Conservation (phyloP, 768 basidiomycete genomes). For the Rhodotorula paludigena region DNA sequence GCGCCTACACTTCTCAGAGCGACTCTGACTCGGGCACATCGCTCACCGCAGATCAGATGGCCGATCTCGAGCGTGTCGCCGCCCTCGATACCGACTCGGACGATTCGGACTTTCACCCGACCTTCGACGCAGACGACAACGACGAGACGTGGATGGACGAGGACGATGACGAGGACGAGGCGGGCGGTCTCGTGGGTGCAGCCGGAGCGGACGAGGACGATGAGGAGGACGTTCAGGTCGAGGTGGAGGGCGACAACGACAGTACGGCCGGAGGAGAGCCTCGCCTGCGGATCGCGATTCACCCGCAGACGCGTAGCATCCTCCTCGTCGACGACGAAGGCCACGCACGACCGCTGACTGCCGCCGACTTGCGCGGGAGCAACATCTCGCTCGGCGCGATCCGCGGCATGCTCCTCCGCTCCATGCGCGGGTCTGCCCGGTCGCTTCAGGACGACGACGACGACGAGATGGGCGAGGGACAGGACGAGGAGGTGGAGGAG, state of each 20-base stretch:
- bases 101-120: conserved; percentile 2
- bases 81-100: conserved; percentile 2
- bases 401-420: conserved; percentile 17
- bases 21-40: neutral
- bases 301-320: conserved; percentile 1
- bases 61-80: neutral
- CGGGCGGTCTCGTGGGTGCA: too few relatives aligned
- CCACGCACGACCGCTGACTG: neutral
- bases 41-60: neutral
- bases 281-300: conserved; percentile 12
- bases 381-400: conserved; percentile 14
- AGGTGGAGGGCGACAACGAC: neutral
- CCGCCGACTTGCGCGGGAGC: conserved; percentile 13
- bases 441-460: conserved; percentile 4
- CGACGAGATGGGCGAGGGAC: conserved; percentile 13
- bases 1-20: neutral
- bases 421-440: neutral
- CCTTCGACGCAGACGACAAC: neutral
- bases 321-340: conserved; percentile 12
- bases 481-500: neutral
- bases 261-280: neutral
- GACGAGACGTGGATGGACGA: conserved; percentile 1
- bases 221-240: conserved; percentile 14
- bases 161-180: conserved; percentile 20
- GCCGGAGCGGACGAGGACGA: neutral